Conservation (phyloP, 2,329 filamentous ascomycete genomes). For the Cladosporium austrohemisphaericum region DNA sequence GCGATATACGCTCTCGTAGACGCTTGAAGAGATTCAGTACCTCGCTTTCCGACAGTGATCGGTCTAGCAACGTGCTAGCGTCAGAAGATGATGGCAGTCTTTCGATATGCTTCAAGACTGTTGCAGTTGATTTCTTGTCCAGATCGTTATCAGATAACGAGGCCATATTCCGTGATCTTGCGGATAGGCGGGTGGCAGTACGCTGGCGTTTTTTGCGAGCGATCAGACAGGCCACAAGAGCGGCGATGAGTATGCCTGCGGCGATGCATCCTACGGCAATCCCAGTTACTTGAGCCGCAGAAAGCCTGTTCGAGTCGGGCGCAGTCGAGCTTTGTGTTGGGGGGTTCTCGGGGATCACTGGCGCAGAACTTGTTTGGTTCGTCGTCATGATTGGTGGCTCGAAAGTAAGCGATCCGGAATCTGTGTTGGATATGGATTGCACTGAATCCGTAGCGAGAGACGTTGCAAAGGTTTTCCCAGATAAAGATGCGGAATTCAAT, state of each 20-base stretch:
- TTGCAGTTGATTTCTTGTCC: neutral
- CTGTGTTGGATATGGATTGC: no score
- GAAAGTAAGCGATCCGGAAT: no score
- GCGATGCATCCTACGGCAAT: constrained; percentile 1
- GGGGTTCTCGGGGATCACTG: no score
- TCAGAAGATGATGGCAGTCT: neutral
- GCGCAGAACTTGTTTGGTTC: no score
- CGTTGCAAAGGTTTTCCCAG: no score
- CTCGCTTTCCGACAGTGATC: neutral
- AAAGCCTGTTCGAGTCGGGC: no score
- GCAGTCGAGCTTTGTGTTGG: no score
- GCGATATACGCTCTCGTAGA: neutral
- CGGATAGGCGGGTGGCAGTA: neutral
- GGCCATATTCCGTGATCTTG: neutral
- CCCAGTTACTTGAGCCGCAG: neutral
- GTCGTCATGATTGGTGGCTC: no score
- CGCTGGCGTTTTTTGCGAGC: neutral
- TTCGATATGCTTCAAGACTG: neutral
- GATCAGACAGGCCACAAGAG: neutral
- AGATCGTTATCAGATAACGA: neutral
- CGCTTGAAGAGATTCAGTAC: neutral
- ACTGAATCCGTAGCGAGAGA: no score
- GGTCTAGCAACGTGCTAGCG: neutral
- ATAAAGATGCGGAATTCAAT: no score
- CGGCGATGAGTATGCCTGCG: neutral